Percentiles rank a stretch among this genome's conserved stretches.
Evolutionary conservation across 177 flowering plant species (phyloP).

Genomic region (Tripterygium wilfordii): DNA sequence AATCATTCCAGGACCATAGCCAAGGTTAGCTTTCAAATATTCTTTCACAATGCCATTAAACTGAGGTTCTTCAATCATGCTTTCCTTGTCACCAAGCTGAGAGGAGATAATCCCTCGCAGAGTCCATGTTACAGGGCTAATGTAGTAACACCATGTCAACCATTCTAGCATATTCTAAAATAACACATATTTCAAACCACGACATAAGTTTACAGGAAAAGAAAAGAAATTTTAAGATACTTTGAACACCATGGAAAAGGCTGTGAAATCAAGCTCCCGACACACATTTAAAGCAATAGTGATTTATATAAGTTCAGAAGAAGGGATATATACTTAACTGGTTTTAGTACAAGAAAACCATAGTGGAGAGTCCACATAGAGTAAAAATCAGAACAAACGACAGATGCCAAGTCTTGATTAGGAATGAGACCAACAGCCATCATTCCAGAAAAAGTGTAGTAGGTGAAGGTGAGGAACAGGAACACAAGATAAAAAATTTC

Average conservation of each 20-base stretch:
- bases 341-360: constrained; percentile 78
- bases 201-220: background rate
- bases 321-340: constrained; percentile 48
- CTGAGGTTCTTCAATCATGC: constrained; percentile 37
- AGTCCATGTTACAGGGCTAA: constrained; percentile 81
- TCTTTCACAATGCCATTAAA: constrained; percentile 64
- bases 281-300: no score
- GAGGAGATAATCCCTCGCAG: constrained; percentile 67
- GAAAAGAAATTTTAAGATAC: no score
- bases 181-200: background rate
- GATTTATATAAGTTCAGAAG: background rate
- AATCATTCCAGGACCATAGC: constrained; percentile 43
- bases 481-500: constrained; percentile 64
- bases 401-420: constrained; percentile 63
- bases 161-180: constrained; percentile 71
- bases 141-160: constrained; percentile 91
- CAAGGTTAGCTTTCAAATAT: constrained; percentile 41
- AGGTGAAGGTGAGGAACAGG: constrained; percentile 83
- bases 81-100: constrained; percentile 83
- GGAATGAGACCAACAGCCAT: constrained; percentile 88
- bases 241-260: no score
- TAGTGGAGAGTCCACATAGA: constrained; percentile 88
- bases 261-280: no score
- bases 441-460: constrained; percentile 89
- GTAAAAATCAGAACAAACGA: constrained; percentile 79